These are phyloP conservation scores for Solanum ahanhuiri DNA, from an alignment of 257 asterid genomes.

Conservation along the genomic window DNA sequence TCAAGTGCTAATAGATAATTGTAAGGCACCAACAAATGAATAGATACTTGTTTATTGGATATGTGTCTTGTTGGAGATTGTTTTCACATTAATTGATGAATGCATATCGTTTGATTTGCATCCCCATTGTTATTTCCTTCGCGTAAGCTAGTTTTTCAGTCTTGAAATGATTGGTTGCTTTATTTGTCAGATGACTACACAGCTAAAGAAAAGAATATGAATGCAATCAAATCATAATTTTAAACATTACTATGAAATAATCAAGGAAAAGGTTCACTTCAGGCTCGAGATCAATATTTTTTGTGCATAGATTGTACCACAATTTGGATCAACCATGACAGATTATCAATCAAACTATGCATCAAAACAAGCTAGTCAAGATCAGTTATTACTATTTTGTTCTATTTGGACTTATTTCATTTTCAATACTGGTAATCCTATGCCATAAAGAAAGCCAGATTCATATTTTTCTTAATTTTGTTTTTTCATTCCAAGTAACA, in stretches of 20 bases:
- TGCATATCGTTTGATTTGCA: constrained; percentile 1
- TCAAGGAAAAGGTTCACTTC: background rate
- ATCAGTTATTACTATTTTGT: background rate
- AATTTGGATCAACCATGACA: background rate
- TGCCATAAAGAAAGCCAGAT: background rate
- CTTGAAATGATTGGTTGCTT: background rate
- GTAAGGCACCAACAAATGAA: background rate
- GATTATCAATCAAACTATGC: background rate
- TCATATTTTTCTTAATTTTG: background rate
- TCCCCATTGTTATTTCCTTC: background rate
- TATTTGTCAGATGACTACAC: background rate
- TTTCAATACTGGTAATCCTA: background rate
- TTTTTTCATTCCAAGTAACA: background rate
- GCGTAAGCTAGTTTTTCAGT: background rate
- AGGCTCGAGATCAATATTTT: background rate
- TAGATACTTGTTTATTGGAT: background rate
- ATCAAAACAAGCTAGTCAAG: background rate
- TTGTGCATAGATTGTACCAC: background rate
- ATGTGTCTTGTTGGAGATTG: background rate
- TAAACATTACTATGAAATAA: background rate
- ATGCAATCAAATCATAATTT: background rate
- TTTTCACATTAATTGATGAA: background rate
- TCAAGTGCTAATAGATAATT: background rate
- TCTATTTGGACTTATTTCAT: background rate
- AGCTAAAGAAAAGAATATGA: background rate